Base-by-base conservation (phyloP, 371 early-diverging fungal species). In the Lichtheimia ornata region DNA sequence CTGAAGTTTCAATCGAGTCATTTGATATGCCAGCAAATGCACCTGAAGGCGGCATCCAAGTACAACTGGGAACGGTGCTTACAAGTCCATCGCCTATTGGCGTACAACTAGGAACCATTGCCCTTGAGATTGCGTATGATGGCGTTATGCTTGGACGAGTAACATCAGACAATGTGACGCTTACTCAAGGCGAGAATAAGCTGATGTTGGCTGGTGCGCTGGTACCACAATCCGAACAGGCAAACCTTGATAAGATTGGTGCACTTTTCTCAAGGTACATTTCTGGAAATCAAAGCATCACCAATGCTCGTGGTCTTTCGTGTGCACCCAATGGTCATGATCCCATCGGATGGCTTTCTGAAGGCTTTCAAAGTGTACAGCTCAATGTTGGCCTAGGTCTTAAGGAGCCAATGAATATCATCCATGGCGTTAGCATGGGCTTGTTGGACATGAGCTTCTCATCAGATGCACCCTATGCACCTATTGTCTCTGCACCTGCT, bases 1-100 rank as follows among this genome's bases (percentile, higher is more conserved):
- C 76, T 4, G 50, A 72, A 18, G 81, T 82, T 56, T 68, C 62
- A 60, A 78, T 85, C 61, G 71, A 70, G 47, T 72, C 70, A 42
- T 83, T 85, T 58, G 69, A 80, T 30, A 61, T 82, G 28, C 85
- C 85, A 11, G 70, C 72, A 0, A 82, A 85, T 67, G 79, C 69
- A 42, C 72, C 82, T 5, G 62, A 63, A 49, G 85, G 85, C 17
- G 85, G 85, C 63, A 82, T 85, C 57, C 64, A 74, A 30, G 59
- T 85, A 53, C 66, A 63, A 18, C 77, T 85, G n/a, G 79, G 76
- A 42, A 82, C 81, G 12, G 64, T 68, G 28, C 56, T 85, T 61
- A 67, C 69, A 61, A 82, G 81, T 59, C 82, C 82, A 28, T 82
- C 82, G 13, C 79, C 85, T 42, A 74, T 85, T 56, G 79, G 81